Conservation (phyloP, 805 yeast genomes). For the Pichia scutulata region DNA sequence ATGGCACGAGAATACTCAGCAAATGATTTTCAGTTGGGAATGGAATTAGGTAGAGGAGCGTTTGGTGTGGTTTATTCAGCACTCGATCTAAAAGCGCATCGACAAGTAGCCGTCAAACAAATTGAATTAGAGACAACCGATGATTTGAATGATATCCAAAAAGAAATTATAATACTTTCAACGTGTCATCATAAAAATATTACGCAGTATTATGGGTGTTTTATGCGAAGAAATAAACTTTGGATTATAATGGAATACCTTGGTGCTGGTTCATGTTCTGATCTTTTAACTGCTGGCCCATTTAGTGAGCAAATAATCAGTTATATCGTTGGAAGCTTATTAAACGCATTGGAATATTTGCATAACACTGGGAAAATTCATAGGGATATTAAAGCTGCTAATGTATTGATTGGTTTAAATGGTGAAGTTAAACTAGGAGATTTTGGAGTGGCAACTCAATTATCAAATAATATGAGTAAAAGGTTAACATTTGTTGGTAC, state of each 20-base stretch:
- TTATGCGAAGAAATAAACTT: constrained; percentile 57
- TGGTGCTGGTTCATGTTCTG: constrained; percentile 73
- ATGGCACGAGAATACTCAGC: background rate
- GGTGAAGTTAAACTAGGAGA: constrained; percentile 88
- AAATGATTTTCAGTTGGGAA: constrained; percentile 4
- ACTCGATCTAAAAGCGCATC: constrained; percentile 33
- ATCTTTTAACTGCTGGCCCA: constrained; percentile 52
- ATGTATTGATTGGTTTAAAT: constrained; percentile 58
- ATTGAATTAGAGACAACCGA: constrained; percentile 67
- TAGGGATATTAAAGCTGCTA: constrained; percentile 91
- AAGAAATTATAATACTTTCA: constrained; percentile 61
- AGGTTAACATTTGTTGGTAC: constrained; percentile 50
- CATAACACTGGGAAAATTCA: constrained; percentile 77
- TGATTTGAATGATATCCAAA: constrained; percentile 64
- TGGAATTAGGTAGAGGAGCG: constrained; percentile 67
- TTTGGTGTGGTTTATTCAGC: constrained; percentile 74
- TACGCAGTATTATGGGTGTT: constrained; percentile 64
- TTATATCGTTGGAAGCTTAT: constrained; percentile 44
- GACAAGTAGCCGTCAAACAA: constrained; percentile 53
- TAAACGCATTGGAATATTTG: constrained; percentile 55
- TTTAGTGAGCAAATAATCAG: constrained; percentile 50
- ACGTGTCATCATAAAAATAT: constrained; percentile 58
- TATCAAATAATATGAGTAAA: constrained; percentile 46
- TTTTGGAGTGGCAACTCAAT: constrained; percentile 89
- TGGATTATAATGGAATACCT: constrained; percentile 80